phyloP scores from a whole-genome alignment of 257 asterid species.

The Solanum rostratum region DNA sequence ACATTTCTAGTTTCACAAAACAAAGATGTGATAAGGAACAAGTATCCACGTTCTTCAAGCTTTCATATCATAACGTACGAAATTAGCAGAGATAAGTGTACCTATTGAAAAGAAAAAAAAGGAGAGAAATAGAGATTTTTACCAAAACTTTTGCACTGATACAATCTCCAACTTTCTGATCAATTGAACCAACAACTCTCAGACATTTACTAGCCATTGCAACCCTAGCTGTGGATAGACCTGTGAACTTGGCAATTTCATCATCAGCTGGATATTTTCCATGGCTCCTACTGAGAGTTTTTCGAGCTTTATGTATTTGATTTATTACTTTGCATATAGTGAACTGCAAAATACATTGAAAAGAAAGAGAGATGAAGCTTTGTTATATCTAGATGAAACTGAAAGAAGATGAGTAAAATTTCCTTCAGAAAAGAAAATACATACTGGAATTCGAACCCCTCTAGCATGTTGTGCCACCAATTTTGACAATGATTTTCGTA shows the following conservation, averaged over 20 bases:
- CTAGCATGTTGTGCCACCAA: slow-evolving; percentile 58
- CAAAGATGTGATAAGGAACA: neutral
- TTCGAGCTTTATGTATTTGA: slow-evolving; percentile 62
- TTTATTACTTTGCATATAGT: slow-evolving; percentile 53
- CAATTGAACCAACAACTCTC: slow-evolving; percentile 74
- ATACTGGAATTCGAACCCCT: slow-evolving; percentile 75
- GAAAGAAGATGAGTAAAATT: neutral
- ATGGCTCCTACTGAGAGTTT: slow-evolving; percentile 41
- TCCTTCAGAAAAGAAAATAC: slow-evolving; percentile 5
- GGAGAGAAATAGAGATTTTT: neutral
- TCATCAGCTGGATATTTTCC: slow-evolving; percentile 48
- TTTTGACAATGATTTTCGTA: slow-evolving; percentile 55
- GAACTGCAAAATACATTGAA: slow-evolving; percentile 28
- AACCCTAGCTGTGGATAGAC: slow-evolving; percentile 54
- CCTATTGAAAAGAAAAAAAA: neutral
- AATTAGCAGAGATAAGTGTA: neutral
- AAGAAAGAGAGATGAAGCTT: neutral
- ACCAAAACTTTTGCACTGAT: slow-evolving; percentile 40
- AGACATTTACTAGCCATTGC: slow-evolving; percentile 53
- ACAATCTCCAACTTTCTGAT: slow-evolving; percentile 54
- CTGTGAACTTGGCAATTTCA: slow-evolving; percentile 65
- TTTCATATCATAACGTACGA: neutral
- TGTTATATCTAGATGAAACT: neutral
- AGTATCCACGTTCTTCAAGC: neutral
- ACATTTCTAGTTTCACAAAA: neutral